A percentile compares a stretch with the other conserved stretches of the same genome.
phyloP scores from a whole-genome alignment of 768 basidiomycete genomes.

The Dioszegia crocea region DNA sequence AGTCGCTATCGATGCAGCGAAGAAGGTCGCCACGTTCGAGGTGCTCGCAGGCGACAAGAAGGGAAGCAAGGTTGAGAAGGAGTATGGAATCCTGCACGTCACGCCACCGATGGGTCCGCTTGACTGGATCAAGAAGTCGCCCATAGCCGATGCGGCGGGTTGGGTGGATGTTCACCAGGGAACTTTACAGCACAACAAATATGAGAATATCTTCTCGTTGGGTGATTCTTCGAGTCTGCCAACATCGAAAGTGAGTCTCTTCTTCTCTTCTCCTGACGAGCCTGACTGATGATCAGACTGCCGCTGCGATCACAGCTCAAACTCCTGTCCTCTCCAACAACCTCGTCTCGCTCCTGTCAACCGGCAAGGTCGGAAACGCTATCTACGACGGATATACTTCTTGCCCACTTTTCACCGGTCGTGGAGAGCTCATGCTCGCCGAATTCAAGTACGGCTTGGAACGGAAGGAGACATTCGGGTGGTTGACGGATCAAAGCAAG shows the following conservation, averaged over 20 bases:
- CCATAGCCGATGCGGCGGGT: constrained; percentile 65
- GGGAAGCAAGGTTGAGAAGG: constrained; percentile 58
- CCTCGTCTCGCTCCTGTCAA: constrained; percentile 68
- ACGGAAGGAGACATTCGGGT: constrained; percentile 78
- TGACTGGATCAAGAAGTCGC: constrained; percentile 58
- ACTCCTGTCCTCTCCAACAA: constrained; percentile 89
- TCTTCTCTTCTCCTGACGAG: background rate
- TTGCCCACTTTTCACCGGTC: constrained; percentile 65
- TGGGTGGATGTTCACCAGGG: constrained; percentile 82
- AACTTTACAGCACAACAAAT: constrained; percentile 79
- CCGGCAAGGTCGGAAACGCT: constrained; percentile 65
- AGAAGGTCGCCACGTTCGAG: constrained; percentile 79
- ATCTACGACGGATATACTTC: constrained; percentile 67
- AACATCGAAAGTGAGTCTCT: constrained; percentile 64
- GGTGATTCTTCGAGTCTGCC: constrained; percentile 92
- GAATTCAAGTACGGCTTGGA: constrained; percentile 91
- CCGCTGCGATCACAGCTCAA: constrained; percentile 86
- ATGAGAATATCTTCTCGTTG: constrained; percentile 77
- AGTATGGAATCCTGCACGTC: constrained; percentile 79
- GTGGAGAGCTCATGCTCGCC: constrained; percentile 69
- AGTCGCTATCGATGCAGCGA: constrained; percentile 64
- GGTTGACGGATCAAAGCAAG: constrained; percentile 66
- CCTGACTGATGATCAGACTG: constrained; percentile 56
- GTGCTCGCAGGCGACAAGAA: constrained; percentile 61
- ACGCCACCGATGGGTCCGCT: constrained; percentile 89